Base-by-base conservation (phyloP, 2,329 filamentous ascomycete species). In the Cercospora sojina region DNA sequence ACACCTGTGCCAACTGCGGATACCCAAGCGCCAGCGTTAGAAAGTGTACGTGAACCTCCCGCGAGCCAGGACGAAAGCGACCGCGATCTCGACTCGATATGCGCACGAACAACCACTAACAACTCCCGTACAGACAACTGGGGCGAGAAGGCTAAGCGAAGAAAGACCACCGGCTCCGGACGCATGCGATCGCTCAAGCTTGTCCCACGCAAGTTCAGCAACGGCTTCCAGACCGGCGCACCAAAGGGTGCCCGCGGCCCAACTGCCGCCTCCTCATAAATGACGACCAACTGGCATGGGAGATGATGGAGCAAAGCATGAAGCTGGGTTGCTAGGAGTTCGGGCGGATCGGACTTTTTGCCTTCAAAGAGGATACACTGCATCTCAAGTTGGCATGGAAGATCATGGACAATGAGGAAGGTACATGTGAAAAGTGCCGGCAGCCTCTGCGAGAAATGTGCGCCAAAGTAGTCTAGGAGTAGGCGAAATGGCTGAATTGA, bases 81-180 rank as follows among this genome's bases (percentile, higher is more conserved):
- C 62, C 49, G 64, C 53, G 59, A 62, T 56, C 59, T 43, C 56
- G 23, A 49, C 10, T 13, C 64, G 27, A 55, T 16, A 29, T 25
- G n/a, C 12, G 20, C 20, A 23, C 32, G 32, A 60, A 16, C 57
- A 60, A n/a, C 43, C 38, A 70, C 70, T 72, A 67, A 72, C 60
- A 65, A 38, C 53, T 43, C 51, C 29, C 51, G 18, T 47, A 81
- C 81, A 98, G 94, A 90, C 90, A 97, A 99, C 91, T 99, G 95
- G 95, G 89, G 91, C 83, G 94, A 98, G 89, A 99, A 99, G 91
- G 94, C 93, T 79, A 98, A 98, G 92, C 88, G 95, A 84, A 96
- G 95, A 91, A 98, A 97, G 93, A 97, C 94, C 80, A 94, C 91
- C 82, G 95, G 95, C 79, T 94, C 92, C 80, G 95, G 95, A 83